Evolutionary conservation across 139 green algal genomes (phyloP).

Genomic region (Mychonastes homosphaera): DNA sequence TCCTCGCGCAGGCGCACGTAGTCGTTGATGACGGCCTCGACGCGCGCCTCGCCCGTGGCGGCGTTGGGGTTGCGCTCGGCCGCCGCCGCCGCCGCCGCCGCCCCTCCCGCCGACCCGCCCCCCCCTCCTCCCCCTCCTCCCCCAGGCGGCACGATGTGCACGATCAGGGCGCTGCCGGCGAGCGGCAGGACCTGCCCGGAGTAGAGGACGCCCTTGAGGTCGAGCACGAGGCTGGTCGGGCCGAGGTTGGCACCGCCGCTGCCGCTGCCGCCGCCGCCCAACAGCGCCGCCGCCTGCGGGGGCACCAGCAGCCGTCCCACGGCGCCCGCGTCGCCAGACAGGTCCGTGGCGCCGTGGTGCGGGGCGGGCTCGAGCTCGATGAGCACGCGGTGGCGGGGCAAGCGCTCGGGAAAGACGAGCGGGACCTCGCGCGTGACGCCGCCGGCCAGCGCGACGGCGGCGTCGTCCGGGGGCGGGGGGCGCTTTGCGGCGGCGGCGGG

Average conservation of each 20-base stretch:
- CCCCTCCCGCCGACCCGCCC: background rate
- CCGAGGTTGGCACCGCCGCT: background rate
- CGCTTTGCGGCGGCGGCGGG: too few relatives aligned
- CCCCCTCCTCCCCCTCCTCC: constrained; percentile 10
- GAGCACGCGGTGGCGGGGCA: too few relatives aligned
- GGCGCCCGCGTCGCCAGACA: constrained; percentile 42
- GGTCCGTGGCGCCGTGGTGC: constrained; percentile 24
- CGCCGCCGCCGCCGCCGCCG: background rate
- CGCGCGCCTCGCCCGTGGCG: constrained; percentile 1
- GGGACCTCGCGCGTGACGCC: too few relatives aligned
- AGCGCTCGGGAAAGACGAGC: too few relatives aligned
- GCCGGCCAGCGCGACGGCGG: too few relatives aligned
- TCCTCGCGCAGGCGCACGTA: constrained; percentile 30
- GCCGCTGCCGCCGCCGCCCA: background rate
- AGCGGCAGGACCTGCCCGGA: constrained; percentile 33
- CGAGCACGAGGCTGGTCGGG: constrained; percentile 17
- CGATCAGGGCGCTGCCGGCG: constrained; percentile 32
- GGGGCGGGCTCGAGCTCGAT: constrained; percentile 30
- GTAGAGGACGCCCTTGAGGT: constrained; percentile 53
- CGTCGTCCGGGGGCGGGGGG: too few relatives aligned
- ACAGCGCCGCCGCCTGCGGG: background rate
- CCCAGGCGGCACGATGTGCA: constrained; percentile 33
- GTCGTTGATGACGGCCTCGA: constrained; percentile 38
- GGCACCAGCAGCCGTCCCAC: constrained; percentile 37
- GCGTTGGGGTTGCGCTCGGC: background rate